phyloP scores from a whole-genome alignment of 306 rosid species.

The Malus orientalis region DNA sequence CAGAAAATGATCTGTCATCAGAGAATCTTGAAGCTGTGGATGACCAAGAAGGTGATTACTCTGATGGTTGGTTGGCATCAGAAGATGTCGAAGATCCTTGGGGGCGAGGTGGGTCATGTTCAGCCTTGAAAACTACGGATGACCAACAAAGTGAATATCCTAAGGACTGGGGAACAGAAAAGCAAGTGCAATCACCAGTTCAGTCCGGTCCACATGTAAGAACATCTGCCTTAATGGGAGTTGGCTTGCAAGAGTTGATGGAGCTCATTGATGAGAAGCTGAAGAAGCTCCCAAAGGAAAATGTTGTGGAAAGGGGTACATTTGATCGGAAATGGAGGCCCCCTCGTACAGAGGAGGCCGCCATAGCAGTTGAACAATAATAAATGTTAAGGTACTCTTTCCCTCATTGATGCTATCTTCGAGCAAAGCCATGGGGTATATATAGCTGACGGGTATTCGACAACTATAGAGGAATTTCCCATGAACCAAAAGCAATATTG shows the following conservation, averaged over 20 bases:
- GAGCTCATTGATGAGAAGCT: constrained; percentile 67
- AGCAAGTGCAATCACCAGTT: constrained; percentile 7
- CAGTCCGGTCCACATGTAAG: constrained; percentile 58
- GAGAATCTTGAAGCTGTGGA: constrained; percentile 22
- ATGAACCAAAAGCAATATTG: neutral
- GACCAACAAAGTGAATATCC: constrained; percentile 22
- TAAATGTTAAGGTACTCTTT: neutral
- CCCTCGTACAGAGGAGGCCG: constrained; percentile 36
- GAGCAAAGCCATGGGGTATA: neutral
- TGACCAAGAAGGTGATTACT: constrained; percentile 34
- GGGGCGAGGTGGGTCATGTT: constrained; percentile 24
- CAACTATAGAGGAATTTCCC: neutral
- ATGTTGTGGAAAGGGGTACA: constrained; percentile 39
- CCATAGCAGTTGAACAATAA: constrained; percentile 35
- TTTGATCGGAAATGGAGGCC: constrained; percentile 81
- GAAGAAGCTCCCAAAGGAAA: constrained; percentile 29
- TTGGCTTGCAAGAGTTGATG: constrained; percentile 78
- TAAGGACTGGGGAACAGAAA: constrained; percentile 10
- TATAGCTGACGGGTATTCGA: neutral
- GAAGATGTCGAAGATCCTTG: constrained; percentile 30
- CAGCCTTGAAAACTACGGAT: constrained; percentile 11
- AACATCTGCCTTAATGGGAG: constrained; percentile 67
- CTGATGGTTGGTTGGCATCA: constrained; percentile 53
- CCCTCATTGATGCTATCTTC: neutral
- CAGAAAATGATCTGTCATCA: constrained; percentile 15